A percentile compares a stretch with the other conserved stretches of the same genome.
phyloP scores from a whole-genome alignment of 768 basidiomycete species.

The Podaxis sp. region DNA sequence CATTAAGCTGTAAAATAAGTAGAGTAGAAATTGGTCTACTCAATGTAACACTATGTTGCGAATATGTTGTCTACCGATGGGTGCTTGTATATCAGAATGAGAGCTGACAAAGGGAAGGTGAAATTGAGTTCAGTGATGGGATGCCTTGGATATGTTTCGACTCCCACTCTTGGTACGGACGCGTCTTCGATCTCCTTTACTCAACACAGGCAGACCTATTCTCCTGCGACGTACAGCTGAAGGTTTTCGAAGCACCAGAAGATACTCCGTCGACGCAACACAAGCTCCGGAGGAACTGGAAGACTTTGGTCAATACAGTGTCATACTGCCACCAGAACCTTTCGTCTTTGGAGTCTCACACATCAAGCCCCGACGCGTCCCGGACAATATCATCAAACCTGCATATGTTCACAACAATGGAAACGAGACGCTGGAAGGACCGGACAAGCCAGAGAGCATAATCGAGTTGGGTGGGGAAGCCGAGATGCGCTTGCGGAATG shows the following conservation, averaged over 20 bases:
- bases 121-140: not conserved
- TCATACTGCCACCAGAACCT: conserved; percentile 65
- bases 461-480: conserved; percentile 51
- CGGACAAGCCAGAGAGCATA: conserved; percentile 7
- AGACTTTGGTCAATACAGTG: conserved; percentile 49
- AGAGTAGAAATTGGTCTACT: not conserved
- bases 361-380: conserved; percentile 53
- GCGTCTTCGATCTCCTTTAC: not conserved
- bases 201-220: not conserved
- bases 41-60: not conserved
- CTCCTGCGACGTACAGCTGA: not conserved
- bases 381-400: conserved; percentile 50
- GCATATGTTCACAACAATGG: conserved; percentile 36
- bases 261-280: not conserved
- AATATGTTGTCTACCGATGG: not conserved
- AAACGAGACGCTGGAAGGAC: conserved; percentile 13
- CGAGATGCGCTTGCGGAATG: conserved; percentile 47
- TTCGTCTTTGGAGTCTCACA: conserved; percentile 61
- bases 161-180: not conserved
- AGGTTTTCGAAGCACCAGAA: not conserved
- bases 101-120: too few species aligned
- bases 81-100: not conserved
- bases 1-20: not conserved
- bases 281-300: conserved; percentile 13
- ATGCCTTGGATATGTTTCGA: conserved; percentile 6